Percentiles rank a stretch among this genome's conserved stretches.
These are phyloP conservation scores for Cladorrhinum sp. DNA, from an alignment of 2,329 filamentous ascomycete species.

Conservation along the genomic window DNA sequence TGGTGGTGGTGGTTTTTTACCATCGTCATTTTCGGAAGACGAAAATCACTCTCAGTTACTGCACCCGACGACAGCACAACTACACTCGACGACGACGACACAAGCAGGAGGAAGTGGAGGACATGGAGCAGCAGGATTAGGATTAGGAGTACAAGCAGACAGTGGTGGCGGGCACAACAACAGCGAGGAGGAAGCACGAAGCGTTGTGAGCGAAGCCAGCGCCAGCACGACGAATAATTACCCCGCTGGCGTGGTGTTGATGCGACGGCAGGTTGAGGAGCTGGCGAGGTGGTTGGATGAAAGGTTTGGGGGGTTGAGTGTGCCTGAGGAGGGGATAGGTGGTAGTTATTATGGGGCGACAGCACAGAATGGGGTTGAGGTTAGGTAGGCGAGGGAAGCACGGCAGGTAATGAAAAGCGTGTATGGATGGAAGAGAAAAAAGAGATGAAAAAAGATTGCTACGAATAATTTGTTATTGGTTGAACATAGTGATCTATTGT, in stretches of 20 bases:
- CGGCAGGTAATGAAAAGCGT: background rate
- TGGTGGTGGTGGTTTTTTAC: too few species aligned
- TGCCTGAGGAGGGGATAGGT: conserved; percentile 52
- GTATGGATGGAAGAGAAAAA: too few species aligned
- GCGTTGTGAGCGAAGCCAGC: background rate
- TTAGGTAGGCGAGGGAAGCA: background rate
- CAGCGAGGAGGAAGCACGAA: conserved; percentile 1
- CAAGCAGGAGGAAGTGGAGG: too few species aligned
- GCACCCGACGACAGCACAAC: too few species aligned
- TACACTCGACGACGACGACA: too few species aligned
- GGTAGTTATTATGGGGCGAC: too few species aligned
- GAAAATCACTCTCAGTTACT: too few species aligned
- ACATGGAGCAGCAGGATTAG: too few species aligned
- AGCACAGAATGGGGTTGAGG: background rate
- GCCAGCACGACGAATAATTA: conserved; percentile 29
- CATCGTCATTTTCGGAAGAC: too few species aligned
- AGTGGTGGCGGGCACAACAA: background rate
- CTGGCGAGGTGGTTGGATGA: conserved; percentile 59
- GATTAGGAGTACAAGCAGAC: conserved; percentile 11
- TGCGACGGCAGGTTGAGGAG: conserved; percentile 57
- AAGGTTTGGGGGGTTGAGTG: conserved; percentile 51
- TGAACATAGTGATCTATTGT: too few species aligned
- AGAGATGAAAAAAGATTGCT: too few species aligned
- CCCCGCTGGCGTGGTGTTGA: conserved; percentile 47
- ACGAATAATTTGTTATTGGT: too few species aligned